Conservation (phyloP, 805 yeast genomes). For the Yueomyces sp. region DNA sequence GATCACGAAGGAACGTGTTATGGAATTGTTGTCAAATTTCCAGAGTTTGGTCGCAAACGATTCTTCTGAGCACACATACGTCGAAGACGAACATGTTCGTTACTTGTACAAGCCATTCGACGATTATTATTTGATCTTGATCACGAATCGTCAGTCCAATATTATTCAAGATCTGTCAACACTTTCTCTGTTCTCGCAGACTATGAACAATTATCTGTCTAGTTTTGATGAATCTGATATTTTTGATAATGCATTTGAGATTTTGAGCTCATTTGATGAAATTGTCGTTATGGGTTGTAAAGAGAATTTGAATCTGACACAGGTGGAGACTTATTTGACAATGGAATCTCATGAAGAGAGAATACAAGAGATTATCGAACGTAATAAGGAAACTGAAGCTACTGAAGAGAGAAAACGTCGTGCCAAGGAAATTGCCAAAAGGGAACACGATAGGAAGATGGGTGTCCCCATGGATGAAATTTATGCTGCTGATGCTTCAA, state of each 20-base stretch:
- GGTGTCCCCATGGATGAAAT: conserved; percentile 22
- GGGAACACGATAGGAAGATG: conserved; percentile 34
- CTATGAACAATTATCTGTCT: conserved; percentile 62
- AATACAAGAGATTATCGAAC: conserved; percentile 93
- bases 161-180: conserved; percentile 92
- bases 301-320: conserved; percentile 70
- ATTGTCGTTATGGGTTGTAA: conserved; percentile 84
- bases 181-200: conserved; percentile 69
- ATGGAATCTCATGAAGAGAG: conserved; percentile 99
- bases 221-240: conserved; percentile 72
- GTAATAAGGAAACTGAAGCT: conserved; percentile 94
- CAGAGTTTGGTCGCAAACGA: conserved; percentile 62
- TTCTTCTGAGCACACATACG: conserved; percentile 78
- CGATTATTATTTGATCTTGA: conserved; percentile 77
- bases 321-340: conserved; percentile 78
- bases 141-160: conserved; percentile 84
- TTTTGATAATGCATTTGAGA: conserved; percentile 73
- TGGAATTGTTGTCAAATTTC: conserved; percentile 73
- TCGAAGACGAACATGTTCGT: conserved; percentile 83
- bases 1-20: conserved; percentile 69
- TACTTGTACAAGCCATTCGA: conserved; percentile 94
- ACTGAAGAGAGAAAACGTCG: conserved; percentile 92
- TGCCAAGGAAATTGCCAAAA: conserved; percentile 80
- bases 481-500: conserved; percentile 8
- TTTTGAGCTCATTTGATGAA: conserved; percentile 87